These are phyloP conservation scores for Solanum sejunctum DNA, from an alignment of 257 asterid species.

Conservation along the genomic window DNA sequence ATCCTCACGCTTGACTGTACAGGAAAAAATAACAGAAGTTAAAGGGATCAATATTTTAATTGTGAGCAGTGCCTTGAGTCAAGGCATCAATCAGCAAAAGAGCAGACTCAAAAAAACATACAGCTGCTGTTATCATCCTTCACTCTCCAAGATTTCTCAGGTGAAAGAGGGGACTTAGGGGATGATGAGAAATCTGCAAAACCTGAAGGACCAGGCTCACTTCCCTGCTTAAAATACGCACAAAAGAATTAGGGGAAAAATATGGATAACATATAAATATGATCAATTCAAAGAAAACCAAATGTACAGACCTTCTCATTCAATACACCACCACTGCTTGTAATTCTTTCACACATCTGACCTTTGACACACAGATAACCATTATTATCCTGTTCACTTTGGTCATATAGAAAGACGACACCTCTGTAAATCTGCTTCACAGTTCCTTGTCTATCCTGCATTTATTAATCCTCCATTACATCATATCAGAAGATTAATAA, in stretches of 20 bases:
- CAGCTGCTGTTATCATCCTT: slow-evolving; percentile 49
- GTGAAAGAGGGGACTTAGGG: slow-evolving; percentile 69
- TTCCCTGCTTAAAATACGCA: slow-evolving; percentile 26
- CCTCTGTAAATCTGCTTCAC: slow-evolving; percentile 81
- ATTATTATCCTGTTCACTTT: slow-evolving; percentile 43
- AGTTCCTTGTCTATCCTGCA: slow-evolving; percentile 76
- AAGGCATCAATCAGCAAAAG: background rate
- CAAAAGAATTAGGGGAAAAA: background rate
- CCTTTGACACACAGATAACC: slow-evolving; percentile 69
- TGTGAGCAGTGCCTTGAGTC: background rate
- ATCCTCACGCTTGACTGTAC: slow-evolving; percentile 62
- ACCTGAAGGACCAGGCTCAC: slow-evolving; percentile 45
- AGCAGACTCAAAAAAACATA: slow-evolving; percentile 25
- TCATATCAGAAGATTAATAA: background rate
- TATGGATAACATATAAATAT: background rate
- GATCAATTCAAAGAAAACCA: background rate
- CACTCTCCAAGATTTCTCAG: slow-evolving; percentile 55
- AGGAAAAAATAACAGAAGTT: slow-evolving; percentile 4
- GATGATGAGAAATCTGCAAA: slow-evolving; percentile 56
- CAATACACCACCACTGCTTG: slow-evolving; percentile 26
- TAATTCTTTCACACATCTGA: slow-evolving; percentile 61
- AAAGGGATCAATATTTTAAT: slow-evolving; percentile 2
- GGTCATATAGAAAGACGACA: slow-evolving; percentile 56
- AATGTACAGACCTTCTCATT: slow-evolving; percentile 48
- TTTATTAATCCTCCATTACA: background rate